Evolutionary conservation across 345 rosid species (phyloP).

Genomic region (Laguncularia racemosa): DNA sequence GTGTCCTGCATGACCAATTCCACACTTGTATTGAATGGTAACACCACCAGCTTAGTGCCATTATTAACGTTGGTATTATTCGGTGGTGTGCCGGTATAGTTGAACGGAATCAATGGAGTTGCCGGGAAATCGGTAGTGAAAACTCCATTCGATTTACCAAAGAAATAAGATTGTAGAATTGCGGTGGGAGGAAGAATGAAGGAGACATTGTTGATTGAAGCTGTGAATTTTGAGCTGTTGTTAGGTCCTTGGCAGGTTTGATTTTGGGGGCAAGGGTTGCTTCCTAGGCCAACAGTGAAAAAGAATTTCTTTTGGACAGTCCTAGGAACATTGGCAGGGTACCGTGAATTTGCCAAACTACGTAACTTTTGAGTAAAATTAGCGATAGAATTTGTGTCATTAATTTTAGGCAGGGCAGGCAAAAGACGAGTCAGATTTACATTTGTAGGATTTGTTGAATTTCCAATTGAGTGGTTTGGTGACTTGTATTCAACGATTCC

Average conservation of each 20-base stretch:
- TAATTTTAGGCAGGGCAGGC: constrained; percentile 54
- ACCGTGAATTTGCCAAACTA: constrained; percentile 40
- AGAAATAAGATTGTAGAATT: constrained; percentile 48
- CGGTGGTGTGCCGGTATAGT: constrained; percentile 71
- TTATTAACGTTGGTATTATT: constrained; percentile 46
- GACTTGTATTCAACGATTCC: constrained; percentile 54
- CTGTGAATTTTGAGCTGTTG: constrained; percentile 50
- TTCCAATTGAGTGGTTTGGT: not conserved
- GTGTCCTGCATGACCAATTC: constrained; percentile 76
- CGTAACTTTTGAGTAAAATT: constrained; percentile 41
- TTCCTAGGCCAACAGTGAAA: constrained; percentile 62
- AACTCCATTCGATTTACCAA: constrained; percentile 32
- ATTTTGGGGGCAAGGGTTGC: constrained; percentile 51
- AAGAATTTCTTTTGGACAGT: constrained; percentile 27
- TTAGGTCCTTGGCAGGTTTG: constrained; percentile 71
- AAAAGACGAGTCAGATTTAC: constrained; percentile 13
- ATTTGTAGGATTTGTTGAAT: too few species aligned
- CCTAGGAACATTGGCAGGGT: constrained; percentile 58
- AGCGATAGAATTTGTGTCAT: constrained; percentile 39
- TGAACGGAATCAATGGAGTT: constrained; percentile 40
- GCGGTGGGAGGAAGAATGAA: constrained; percentile 47
- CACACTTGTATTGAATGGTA: constrained; percentile 54
- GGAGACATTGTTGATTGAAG: constrained; percentile 59
- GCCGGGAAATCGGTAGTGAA: constrained; percentile 52
- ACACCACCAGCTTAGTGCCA: constrained; percentile 48